Base-by-base conservation (phyloP, 1,284 basidiomycete species). In the Pascua sp. region DNA sequence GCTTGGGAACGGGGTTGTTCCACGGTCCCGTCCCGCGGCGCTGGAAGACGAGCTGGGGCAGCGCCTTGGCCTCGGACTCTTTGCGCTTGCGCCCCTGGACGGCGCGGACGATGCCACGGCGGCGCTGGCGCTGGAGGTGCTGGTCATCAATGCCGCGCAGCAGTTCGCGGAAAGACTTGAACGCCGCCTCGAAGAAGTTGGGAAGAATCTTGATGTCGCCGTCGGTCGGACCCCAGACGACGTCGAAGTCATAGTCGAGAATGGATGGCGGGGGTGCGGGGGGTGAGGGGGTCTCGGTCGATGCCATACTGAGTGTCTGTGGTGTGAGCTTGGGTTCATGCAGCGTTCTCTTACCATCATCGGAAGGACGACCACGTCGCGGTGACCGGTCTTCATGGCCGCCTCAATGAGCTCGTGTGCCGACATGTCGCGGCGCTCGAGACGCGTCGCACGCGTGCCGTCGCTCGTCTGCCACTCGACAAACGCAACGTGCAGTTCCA, bases 1-100 rank as follows among this genome's bases (percentile, higher is more conserved):
- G 86, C 36, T 86, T 88, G 52, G 78, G 78, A 8, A 75, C 57
- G 12, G 72, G 70, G 44, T 67, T 58, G 37, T 61, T 61, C 24
- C 50, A 59, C 40, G 66, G 55, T 1, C 56, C 57, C 42, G 60
- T 45, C 17, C 60, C 53, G 44, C 67, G 56, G 41, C 59, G 54
- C 56, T 57, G 48, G 58, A 62, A 63, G 15, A 36, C 11, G 37
- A 66, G 46, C 37, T 41, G 45, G 56, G 45, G 56, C 13, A 48
- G 44, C n/a, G 51, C 32, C 40, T 43, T 38, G 50, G n/a, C 48
- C 42, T 49, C 41, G 15, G 45, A 46, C 11, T 52, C 59, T 9
- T 58, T 47, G 15, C 45, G 50, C 38, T 43, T 9, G 42, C 46
- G 8, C 37, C 41, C 44, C 53, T 49, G 4, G 56, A 32, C 24